Base-by-base conservation (phyloP, 2,329 filamentous ascomycete species). In the Coniochaeta prunicola region DNA sequence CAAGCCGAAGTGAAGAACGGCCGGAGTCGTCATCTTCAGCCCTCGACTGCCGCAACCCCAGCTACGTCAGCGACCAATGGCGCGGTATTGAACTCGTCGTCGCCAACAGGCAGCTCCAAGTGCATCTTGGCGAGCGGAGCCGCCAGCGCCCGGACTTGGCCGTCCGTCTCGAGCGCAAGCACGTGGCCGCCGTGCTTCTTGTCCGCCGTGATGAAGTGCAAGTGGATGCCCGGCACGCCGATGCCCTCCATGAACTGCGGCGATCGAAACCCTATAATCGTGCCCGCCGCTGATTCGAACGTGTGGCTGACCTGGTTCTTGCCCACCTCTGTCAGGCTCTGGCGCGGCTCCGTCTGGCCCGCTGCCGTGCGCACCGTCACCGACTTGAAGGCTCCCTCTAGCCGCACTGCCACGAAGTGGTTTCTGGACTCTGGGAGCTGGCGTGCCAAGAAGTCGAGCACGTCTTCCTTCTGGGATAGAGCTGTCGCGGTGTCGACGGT, bases 151-250 rank as follows among this genome's bases (percentile, higher is more conserved):
- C 67, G 65, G 24, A 73, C 67, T 48, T 70, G 67, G 17, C 67
- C 70, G 1, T 68, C 69, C 13, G 69, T 68, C 28, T 68, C 66
- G 4, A 73, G 57, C 3, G 58, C 67, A 53, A 73, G 60, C 38
- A 73, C 62, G 36, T 73, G 71, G 0, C 71, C 71, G 1, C 70
- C 71, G 3, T 58, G 60, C 28, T 63, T 62, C 38, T 66, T 61
- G 58, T 73, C 70, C 42, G 68, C 66, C 21, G 59, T 67, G 61
- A 73, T 71, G 53, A 73, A 73, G 53, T 73, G 71, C 50, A 73
- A 38, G 33, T 73, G 71, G 24, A 70, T 66, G 3, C 71, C 71
- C 1, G 69, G 66, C 0, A 73, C 70, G 59, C 70, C 72, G 28
- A 73, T 64, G 9, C 69, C 69, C 63, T 69, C 67, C 24, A 68